Evolutionary conservation across 306 rosid species (phyloP).

Genomic region (Casuarina equisetifolia): DNA sequence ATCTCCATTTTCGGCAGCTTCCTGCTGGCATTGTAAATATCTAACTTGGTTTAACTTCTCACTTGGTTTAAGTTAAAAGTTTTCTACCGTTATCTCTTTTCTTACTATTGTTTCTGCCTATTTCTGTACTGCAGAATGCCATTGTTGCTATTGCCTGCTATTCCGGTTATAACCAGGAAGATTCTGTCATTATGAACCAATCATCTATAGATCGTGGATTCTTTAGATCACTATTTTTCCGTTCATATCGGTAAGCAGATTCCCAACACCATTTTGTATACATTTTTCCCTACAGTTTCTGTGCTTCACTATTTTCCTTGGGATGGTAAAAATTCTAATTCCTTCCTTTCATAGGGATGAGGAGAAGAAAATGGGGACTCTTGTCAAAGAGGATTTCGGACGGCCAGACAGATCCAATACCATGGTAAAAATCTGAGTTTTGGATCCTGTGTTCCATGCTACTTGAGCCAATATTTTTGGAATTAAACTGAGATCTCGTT

Average conservation of each 20-base stretch:
- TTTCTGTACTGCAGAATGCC: slow-evolving; percentile 64
- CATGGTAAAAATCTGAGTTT: slow-evolving; percentile 53
- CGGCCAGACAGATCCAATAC: slow-evolving; percentile 97
- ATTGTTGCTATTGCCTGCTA: slow-evolving; percentile 96
- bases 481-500: slow-evolving; percentile 13
- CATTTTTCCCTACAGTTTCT: neutral
- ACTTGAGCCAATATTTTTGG: slow-evolving; percentile 9
- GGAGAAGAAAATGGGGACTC: slow-evolving; percentile 99
- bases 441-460: neutral
- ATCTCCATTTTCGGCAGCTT: slow-evolving; percentile 98
- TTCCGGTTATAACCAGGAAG: slow-evolving; percentile 98
- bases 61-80: neutral
- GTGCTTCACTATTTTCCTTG: slow-evolving; percentile 17
- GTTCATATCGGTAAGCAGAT: slow-evolving; percentile 74
- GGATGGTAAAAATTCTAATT: slow-evolving; percentile 11
- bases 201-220: slow-evolving; percentile 96
- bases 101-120: slow-evolving; percentile 10
- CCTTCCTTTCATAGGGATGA: slow-evolving; percentile 59
- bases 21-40: slow-evolving; percentile 95
- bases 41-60: neutral
- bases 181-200: slow-evolving; percentile 98
- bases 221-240: slow-evolving; percentile 94
- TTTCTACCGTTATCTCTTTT: slow-evolving; percentile 2
- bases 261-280: slow-evolving; percentile 7
- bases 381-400: slow-evolving; percentile 97